A percentile compares a stretch with the other conserved stretches of the same genome.
Conservation (phyloP, 768 basidiomycete genomes). For the Trametes villosa region DNA sequence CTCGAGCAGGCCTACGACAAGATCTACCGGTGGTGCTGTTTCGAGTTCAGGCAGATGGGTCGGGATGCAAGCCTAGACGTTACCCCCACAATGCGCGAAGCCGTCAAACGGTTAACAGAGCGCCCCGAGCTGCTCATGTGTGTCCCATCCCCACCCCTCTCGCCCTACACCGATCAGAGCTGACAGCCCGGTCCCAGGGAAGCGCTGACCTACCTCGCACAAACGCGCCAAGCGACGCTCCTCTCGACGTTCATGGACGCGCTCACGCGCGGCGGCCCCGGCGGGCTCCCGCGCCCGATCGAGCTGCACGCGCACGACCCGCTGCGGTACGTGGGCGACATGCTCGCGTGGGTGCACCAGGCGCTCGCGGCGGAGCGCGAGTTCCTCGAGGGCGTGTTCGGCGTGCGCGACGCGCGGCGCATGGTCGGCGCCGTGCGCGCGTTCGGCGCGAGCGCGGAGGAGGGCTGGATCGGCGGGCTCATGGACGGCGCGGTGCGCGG, state of each 20-base stretch:
- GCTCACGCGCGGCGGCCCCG: slow-evolving; percentile 85
- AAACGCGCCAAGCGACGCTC: slow-evolving; percentile 81
- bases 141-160: slow-evolving; percentile 23
- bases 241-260: slow-evolving; percentile 85
- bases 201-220: slow-evolving; percentile 72
- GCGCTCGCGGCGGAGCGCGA: slow-evolving; percentile 94
- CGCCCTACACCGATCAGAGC: background rate
- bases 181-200: slow-evolving; percentile 60
- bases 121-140: slow-evolving; percentile 82
- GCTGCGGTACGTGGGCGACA: slow-evolving; percentile 94
- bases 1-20: slow-evolving; percentile 93
- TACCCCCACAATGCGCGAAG: slow-evolving; percentile 64
- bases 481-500: slow-evolving; percentile 85
- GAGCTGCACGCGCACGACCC: slow-evolving; percentile 99
- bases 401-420: slow-evolving; percentile 58
- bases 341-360: slow-evolving; percentile 99
- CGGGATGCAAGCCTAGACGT: slow-evolving; percentile 78
- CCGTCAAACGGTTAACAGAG: slow-evolving; percentile 71
- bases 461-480: slow-evolving; percentile 78
- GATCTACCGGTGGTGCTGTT: slow-evolving; percentile 81
- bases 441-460: slow-evolving; percentile 61
- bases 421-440: slow-evolving; percentile 78
- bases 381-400: slow-evolving; percentile 88
- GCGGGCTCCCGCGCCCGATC: slow-evolving; percentile 87
- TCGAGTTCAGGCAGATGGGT: slow-evolving; percentile 82